phyloP scores from a whole-genome alignment of 1,284 basidiomycete species.

The Erythrobasidium hasegawianum region DNA sequence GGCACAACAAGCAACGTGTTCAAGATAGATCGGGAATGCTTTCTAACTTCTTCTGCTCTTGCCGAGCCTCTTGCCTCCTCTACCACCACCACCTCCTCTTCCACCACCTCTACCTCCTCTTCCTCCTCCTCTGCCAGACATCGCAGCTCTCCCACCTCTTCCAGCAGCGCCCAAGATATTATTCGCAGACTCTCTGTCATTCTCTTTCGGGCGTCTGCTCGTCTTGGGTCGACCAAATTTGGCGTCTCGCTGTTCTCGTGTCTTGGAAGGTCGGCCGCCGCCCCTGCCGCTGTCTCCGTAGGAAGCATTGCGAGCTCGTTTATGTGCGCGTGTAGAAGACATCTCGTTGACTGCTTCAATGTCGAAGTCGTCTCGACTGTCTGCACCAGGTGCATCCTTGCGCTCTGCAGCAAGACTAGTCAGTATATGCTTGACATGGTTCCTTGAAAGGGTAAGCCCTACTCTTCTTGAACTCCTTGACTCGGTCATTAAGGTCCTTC shows the following conservation, averaged over 20 bases:
- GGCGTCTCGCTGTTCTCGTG: constrained; percentile 65
- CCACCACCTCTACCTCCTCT: constrained; percentile 48
- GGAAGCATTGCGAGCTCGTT: constrained; percentile 50
- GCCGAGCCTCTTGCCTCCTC: constrained; percentile 46
- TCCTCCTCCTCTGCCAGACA: constrained; percentile 47
- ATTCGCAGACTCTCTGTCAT: constrained; percentile 72
- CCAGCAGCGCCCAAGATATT: constrained; percentile 45
- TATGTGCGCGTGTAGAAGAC: constrained; percentile 54
- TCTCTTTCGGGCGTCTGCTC: constrained; percentile 67
- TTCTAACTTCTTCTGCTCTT: constrained; percentile 44
- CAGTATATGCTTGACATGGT: not conserved
- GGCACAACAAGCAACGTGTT: not conserved
- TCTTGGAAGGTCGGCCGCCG: constrained; percentile 51
- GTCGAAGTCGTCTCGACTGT: constrained; percentile 69
- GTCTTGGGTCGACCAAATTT: constrained; percentile 75
- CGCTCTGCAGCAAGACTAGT: constrained; percentile 39
- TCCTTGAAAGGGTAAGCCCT: constrained; percentile 46
- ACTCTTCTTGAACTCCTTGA: constrained; percentile 85
- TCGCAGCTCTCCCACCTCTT: constrained; percentile 48
- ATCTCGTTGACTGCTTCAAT: constrained; percentile 70
- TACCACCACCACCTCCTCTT: constrained; percentile 49
- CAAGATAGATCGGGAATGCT: not conserved
- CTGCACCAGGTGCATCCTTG: constrained; percentile 58
- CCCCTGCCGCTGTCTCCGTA: constrained; percentile 41
- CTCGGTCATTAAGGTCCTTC: constrained; percentile 78